Evolutionary conservation across 768 basidiomycete genomes (phyloP).

Genomic region (Russula brevipes): DNA sequence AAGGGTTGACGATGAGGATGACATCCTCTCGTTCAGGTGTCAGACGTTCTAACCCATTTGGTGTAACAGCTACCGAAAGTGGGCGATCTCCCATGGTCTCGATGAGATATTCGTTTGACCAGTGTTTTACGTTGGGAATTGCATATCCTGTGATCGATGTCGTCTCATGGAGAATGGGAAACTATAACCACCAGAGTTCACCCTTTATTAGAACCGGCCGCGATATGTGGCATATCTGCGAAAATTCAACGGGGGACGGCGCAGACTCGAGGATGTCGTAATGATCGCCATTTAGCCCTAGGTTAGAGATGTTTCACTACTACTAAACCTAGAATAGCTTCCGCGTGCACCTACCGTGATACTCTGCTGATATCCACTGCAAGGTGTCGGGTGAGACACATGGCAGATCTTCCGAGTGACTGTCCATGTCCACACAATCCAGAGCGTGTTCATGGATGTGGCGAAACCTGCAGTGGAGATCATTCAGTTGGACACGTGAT

Average conservation of each 20-base stretch:
- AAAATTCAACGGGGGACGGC: slow-evolving; percentile 66
- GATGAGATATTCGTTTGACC: slow-evolving; percentile 62
- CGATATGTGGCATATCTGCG: slow-evolving; percentile 58
- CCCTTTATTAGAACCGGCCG: slow-evolving; percentile 74
- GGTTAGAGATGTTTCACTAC: neutral
- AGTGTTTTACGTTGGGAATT: slow-evolving; percentile 46
- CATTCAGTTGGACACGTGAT: neutral
- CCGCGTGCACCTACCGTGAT: slow-evolving; percentile 29
- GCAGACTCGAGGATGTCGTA: slow-evolving; percentile 47
- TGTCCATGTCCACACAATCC: neutral
- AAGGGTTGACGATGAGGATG: slow-evolving; percentile 17
- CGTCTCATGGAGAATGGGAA: neutral
- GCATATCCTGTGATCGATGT: slow-evolving; percentile 39
- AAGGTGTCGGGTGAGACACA: slow-evolving; percentile 19
- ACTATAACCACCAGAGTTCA: slow-evolving; percentile 23
- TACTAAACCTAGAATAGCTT: neutral
- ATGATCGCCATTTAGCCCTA: slow-evolving; percentile 57
- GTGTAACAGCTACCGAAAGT: slow-evolving; percentile 76
- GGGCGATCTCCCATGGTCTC: slow-evolving; percentile 46
- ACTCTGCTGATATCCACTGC: slow-evolving; percentile 39
- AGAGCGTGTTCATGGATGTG: neutral
- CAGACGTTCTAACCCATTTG: slow-evolving; percentile 58
- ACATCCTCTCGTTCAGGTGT: neutral
- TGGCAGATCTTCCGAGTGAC: slow-evolving; percentile 6
- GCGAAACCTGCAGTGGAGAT: too few relatives aligned